A percentile compares a stretch with the other conserved stretches of the same genome.
phyloP scores from a whole-genome alignment of 2,329 filamentous ascomycete genomes.

The Diaporthe vaccinii region DNA sequence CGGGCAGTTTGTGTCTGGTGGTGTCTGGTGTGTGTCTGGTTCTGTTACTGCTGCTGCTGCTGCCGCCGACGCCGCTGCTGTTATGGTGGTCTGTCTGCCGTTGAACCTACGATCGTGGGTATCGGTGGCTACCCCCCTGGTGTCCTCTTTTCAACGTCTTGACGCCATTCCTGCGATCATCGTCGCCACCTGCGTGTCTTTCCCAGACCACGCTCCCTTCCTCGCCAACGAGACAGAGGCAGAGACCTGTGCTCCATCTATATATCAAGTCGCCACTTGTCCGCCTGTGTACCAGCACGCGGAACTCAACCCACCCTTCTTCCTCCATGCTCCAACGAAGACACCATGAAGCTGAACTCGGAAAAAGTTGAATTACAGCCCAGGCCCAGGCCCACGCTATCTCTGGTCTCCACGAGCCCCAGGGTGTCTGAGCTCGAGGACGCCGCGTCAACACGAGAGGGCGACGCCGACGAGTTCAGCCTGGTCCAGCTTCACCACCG shows the following conservation, averaged over 20 bases:
- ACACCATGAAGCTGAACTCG: constrained; percentile 33
- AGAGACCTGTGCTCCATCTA: background rate
- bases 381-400: constrained; percentile 34
- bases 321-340: constrained; percentile 19
- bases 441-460: constrained; percentile 33
- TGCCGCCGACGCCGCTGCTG: background rate
- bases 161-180: constrained; percentile 36
- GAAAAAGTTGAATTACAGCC: constrained; percentile 33
- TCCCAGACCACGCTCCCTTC: constrained; percentile 32
- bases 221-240: constrained; percentile 29
- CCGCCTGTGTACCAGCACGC: constrained; percentile 35
- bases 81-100: constrained; percentile 11
- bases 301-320: constrained; percentile 16
- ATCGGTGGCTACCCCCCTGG: constrained; percentile 26
- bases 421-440: constrained; percentile 39
- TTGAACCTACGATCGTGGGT: constrained; percentile 25
- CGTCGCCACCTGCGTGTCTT: constrained; percentile 38
- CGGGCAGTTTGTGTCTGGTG: constrained; percentile 14
- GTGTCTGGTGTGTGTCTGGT: background rate
- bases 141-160: constrained; percentile 25
- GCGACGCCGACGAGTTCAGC: constrained; percentile 30
- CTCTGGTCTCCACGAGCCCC: constrained; percentile 31
- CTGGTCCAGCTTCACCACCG: constrained; percentile 39
- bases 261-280: constrained; percentile 35
- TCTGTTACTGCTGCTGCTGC: background rate